Evolutionary conservation across 2,329 filamentous ascomycete species (phyloP).

Genomic region (Neurospora crassa): DNA sequence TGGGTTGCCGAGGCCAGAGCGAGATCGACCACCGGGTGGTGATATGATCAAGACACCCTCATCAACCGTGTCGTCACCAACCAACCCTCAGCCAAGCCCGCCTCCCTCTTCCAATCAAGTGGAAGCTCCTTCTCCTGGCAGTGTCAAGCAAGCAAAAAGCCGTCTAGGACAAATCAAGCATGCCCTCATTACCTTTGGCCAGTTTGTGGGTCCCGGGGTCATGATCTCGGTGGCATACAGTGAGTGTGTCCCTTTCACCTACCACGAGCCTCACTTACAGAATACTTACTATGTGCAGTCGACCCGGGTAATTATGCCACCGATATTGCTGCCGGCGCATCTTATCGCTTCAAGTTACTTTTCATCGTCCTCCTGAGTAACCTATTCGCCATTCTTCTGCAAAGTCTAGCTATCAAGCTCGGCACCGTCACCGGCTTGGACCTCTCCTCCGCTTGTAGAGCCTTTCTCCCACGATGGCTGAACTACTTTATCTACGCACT

Average conservation of each 20-base stretch:
- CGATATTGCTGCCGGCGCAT: conserved; percentile 57
- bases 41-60: background rate
- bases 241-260: conserved; percentile 25
- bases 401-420: conserved; percentile 58
- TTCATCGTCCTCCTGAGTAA: conserved; percentile 63
- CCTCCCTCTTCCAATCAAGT: background rate
- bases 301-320: conserved; percentile 62
- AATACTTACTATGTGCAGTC: conserved; percentile 23
- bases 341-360: conserved; percentile 54
- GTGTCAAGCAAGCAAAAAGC: background rate
- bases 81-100: background rate
- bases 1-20: background rate
- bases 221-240: conserved; percentile 52
- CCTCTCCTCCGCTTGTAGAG: conserved; percentile 55
- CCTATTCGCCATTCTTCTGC: conserved; percentile 60
- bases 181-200: conserved; percentile 36
- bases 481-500: conserved; percentile 52
- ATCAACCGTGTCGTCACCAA: background rate
- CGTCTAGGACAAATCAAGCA: conserved; percentile 13
- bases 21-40: background rate
- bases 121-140: background rate
- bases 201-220: conserved; percentile 59
- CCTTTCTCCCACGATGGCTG: conserved; percentile 56
- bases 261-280: background rate
- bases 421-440: conserved; percentile 61